phyloP scores from a whole-genome alignment of 148 eudicot genomes.

The Fagopyrum esculentum region DNA sequence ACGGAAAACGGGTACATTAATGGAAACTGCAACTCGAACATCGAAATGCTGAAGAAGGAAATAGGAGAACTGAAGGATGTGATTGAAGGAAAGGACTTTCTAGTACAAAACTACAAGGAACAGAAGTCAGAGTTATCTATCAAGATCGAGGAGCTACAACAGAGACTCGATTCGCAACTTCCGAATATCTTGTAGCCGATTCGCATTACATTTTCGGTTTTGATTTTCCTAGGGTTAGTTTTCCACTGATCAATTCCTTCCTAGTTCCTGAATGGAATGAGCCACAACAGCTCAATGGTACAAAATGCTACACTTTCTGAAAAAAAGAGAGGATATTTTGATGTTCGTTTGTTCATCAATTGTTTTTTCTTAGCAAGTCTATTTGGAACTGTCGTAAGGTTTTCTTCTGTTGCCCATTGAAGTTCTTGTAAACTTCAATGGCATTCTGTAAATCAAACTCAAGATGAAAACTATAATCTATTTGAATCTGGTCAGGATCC shows the following conservation, averaged over 20 bases:
- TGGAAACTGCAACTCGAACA: constrained; percentile 17
- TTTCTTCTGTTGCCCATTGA: not conserved
- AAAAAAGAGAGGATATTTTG: no score
- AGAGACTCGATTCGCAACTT: constrained; percentile 77
- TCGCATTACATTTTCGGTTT: not conserved
- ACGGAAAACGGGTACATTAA: not conserved
- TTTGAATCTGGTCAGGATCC: not conserved
- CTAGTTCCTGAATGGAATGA: no score
- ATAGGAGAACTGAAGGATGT: constrained; percentile 73
- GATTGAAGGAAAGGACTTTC: constrained; percentile 72
- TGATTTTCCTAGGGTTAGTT: no score
- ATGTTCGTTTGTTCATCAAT: not conserved
- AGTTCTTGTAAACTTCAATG: not conserved
- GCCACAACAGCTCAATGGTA: no score
- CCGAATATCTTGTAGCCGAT: constrained; percentile 68
- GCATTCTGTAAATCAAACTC: not conserved
- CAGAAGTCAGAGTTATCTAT: constrained; percentile 68
- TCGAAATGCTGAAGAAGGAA: constrained; percentile 69
- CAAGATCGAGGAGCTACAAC: constrained; percentile 82
- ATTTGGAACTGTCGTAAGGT: not conserved
- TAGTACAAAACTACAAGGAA: constrained; percentile 76
- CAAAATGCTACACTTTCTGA: no score
- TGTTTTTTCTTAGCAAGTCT: not conserved
- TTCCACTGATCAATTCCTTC: no score
- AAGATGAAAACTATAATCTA: not conserved